Conservation (phyloP, 345 rosid genomes). For the Brassica nigra region DNA sequence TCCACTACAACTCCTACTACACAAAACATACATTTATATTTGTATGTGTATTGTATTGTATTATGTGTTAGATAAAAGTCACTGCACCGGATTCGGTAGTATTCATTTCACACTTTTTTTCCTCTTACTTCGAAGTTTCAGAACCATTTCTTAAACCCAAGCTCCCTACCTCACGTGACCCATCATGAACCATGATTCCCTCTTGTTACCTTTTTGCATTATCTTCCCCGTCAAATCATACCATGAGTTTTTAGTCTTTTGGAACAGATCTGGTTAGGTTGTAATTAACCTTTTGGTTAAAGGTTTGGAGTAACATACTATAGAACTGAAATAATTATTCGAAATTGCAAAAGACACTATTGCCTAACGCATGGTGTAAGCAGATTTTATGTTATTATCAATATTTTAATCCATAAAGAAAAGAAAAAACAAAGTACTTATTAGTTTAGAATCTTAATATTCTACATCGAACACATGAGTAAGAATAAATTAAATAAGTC, state of each 20-base stretch:
- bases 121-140: slow-evolving; percentile 23
- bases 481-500: not conserved
- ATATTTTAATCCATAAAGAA: not conserved
- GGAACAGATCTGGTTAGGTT: not conserved
- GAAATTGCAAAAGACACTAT: not conserved
- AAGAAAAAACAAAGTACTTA: not conserved
- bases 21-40: not conserved
- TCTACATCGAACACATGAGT: not conserved
- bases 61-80: slow-evolving; percentile 25
- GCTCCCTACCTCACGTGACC: slow-evolving; percentile 35
- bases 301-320: not conserved
- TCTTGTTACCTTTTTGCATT: slow-evolving; percentile 1
- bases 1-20: slow-evolving; percentile 33
- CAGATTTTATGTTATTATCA: not conserved
- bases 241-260: not conserved
- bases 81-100: slow-evolving; percentile 35
- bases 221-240: not conserved
- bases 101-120: slow-evolving; percentile 36
- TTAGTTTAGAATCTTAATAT: slow-evolving; percentile 7
- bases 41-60: not conserved
- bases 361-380: not conserved
- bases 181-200: slow-evolving; percentile 31
- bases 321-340: not conserved
- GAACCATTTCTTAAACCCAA: slow-evolving; percentile 29
- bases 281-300: not conserved